phyloP scores from a whole-genome alignment of 2,329 filamentous ascomycete genomes.

The Paecilomyces dactylethromorphus region DNA sequence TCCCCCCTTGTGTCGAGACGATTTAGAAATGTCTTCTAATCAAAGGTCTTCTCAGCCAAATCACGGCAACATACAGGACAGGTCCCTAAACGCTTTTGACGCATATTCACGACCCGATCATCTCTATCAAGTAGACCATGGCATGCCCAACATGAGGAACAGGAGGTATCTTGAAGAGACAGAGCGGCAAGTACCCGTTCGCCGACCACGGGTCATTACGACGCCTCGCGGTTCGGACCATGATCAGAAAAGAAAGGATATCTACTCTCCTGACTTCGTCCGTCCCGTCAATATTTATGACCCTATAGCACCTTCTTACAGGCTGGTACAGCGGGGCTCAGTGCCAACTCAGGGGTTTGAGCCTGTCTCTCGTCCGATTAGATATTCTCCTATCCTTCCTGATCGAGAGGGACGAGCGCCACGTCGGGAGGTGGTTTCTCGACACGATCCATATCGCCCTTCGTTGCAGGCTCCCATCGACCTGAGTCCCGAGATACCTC shows the following conservation, averaged over 20 bases:
- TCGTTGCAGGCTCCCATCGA: neutral
- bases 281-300: conserved; percentile 24
- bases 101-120: neutral
- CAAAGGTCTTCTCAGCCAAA: neutral
- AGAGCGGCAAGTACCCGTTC: neutral
- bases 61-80: neutral
- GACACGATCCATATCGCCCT: neutral
- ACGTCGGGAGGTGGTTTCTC: neutral
- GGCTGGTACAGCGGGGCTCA: conserved; percentile 10
- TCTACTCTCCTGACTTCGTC: conserved; percentile 26
- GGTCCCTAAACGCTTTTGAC: neutral
- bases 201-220: conserved; percentile 1
- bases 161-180: neutral
- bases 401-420: neutral
- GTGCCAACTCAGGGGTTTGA: conserved; percentile 6
- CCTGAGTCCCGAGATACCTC: neutral
- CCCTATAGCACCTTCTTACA: conserved; percentile 11
- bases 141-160: neutral
- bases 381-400: neutral
- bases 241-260: conserved; percentile 13
- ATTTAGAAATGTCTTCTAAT: neutral
- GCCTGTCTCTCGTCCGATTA: neutral
- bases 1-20: neutral
- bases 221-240: conserved; percentile 3
- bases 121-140: neutral